Evolutionary conservation across 371 early-diverging fungal genomes (phyloP), one percentile per base, ranked within the genome.

Genomic region (Rhizopus arrhizus): DNA sequence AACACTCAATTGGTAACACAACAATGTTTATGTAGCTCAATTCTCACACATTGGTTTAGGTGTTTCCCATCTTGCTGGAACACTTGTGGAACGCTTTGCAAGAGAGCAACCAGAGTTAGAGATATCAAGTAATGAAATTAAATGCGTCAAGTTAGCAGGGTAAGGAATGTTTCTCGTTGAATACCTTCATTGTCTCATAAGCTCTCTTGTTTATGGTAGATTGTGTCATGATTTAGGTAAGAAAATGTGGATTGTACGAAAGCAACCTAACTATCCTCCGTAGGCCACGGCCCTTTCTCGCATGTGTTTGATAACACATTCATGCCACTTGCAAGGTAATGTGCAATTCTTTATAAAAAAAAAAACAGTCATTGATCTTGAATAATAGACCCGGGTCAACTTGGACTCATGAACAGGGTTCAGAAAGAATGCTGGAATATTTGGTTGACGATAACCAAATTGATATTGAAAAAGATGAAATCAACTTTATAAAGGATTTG

Each of bases 211-310:
- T 12, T 32, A 10, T 28, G 5, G 33, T 50, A 76, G 77, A 4
- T 75, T 98, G 11, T 93, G 94, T 63, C 98, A 98, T 73, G 98
- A 98, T 70, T 77, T 96, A 4, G 96, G 96, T 82, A 80, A 54
- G 58, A 53, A 16, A n/a, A 22, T 36, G n/a, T 40, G n/a, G 38
- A 45, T 45, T 16, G 35, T 22, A 35, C 22, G 11, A 22, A 22
- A 22, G 22, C 22, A 22, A 22, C 22, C 36, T 40, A 28, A 57
- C 11, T 12, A 2, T 12, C 10, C 48, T 2, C 29, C 7, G 33
- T 29, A 58, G 62, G 62, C 5, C 53, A 36, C 34, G 53, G 96
- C 3, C 96, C 96, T 1, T 96, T 90, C 72, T 91, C 91, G 61
- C 98, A 97, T 71, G 75, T 95, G 7, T 97, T 97, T 79, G 97